Percentiles rank a stretch among this genome's conserved stretches.
These are phyloP conservation scores for Stephania cephalantha DNA, from an alignment of 164 flowering plant genomes.

Conservation along the genomic window DNA sequence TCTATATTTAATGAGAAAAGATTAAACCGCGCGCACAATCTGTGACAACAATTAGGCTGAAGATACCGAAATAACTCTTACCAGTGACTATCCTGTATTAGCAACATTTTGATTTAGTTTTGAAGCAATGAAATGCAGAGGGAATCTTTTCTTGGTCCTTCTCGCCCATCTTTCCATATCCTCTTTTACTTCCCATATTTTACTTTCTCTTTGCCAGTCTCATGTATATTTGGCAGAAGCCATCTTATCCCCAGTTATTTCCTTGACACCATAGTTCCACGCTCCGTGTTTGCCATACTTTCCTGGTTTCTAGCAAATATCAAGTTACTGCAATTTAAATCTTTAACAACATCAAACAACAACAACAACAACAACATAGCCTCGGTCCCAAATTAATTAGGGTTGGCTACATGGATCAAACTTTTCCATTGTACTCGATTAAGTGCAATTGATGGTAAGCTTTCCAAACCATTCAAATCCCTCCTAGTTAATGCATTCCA, in stretches of 20 bases:
- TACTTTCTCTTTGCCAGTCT: slow-evolving; percentile 35
- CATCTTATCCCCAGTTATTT: slow-evolving; percentile 2
- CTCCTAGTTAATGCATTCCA: too few relatives aligned
- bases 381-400: too few relatives aligned
- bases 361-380: too few relatives aligned
- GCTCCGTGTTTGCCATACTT: slow-evolving; percentile 8
- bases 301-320: slow-evolving; percentile 10
- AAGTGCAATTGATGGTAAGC: too few relatives aligned
- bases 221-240: slow-evolving; percentile 14
- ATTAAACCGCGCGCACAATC: too few relatives aligned
- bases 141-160: slow-evolving; percentile 9
- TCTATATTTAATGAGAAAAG: background rate
- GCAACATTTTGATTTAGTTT: too few relatives aligned
- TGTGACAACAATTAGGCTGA: too few relatives aligned
- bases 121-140: background rate
- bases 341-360: background rate
- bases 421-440: too few relatives aligned
- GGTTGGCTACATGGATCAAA: too few relatives aligned
- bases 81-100: too few relatives aligned
- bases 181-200: slow-evolving; percentile 26
- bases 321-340: background rate
- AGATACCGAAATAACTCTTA: too few relatives aligned
- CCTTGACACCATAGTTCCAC: background rate
- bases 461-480: too few relatives aligned
- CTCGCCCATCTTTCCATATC: slow-evolving; percentile 32